Base-by-base conservation (phyloP, 2,329 filamentous ascomycete species). In the Cadophora sp. region DNA sequence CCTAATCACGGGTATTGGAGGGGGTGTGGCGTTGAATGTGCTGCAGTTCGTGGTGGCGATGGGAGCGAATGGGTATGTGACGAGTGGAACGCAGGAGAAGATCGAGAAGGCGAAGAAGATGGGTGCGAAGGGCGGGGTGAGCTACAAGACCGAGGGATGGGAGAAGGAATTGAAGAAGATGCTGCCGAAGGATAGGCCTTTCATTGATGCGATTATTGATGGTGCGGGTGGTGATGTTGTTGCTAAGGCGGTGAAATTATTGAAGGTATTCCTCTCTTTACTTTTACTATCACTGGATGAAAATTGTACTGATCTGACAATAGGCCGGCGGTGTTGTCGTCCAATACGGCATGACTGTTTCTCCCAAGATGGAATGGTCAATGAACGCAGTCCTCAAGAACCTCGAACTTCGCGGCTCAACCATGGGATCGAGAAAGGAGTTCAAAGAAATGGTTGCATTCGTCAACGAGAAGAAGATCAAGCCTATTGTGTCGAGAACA, bases 361-460 rank as follows among this genome's bases (percentile, higher is more conserved):
- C 85, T 0, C 94, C 95, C 1, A 93, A 91, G 81, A 95, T 97
- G 90, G 89, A 92, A 62, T 97, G 92, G 86, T 76, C 87, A 14
- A 97, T 97, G 92, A 81, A 84, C 69, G 94, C 94, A 0, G 91
- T 96, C 16, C 80, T 98, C 69, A 92, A 91, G 79, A 97, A 98
- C 76, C 87, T 97, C 64, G 95, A 98, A 73, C 85, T 98, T 31
- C 87, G 87, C 60, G 95, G 96, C 22, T 90, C 88, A 16, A 97
- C 94, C 0, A 97, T 98, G 94, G 95, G 95, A 0, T 97, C 93
- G 31, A 86, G 92, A 55, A 89, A 88, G 76, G 96, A 98, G 81
- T 98, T 97, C 77, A 83, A 83, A n/a, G 92, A 96, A 26, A 97
- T 98, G 93, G 85, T 97, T 6, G 84, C 86, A 1, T 97, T 97